These are phyloP conservation scores for Wickerhamomyces sydowiorum DNA, from an alignment of 805 yeast genomes.

Conservation along the genomic window DNA sequence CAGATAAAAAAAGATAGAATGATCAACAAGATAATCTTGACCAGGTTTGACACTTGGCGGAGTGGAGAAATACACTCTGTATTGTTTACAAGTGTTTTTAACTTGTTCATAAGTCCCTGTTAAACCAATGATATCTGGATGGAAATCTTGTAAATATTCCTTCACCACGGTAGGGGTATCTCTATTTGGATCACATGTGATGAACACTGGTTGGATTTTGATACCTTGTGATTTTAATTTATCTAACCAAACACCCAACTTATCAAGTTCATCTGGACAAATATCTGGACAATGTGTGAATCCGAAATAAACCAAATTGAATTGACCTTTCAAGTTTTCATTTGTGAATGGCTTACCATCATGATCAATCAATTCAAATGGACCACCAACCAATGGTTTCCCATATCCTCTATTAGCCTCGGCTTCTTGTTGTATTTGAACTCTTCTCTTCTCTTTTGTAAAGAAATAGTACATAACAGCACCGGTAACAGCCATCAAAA, in stretches of 20 bases:
- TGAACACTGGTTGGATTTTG: conserved; percentile 77
- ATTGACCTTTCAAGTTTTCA: conserved; percentile 68
- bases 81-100: conserved; percentile 80
- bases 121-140: conserved; percentile 80
- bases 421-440: conserved; percentile 70
- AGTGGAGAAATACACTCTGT: conserved; percentile 94
- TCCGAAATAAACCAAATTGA: conserved; percentile 88
- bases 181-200: conserved; percentile 96
- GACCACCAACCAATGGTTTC: conserved; percentile 89
- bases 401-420: conserved; percentile 87
- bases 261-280: conserved; percentile 96
- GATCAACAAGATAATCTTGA: conserved; percentile 94
- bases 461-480: conserved; percentile 68
- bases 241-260: conserved; percentile 64
- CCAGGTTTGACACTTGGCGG: conserved; percentile 93
- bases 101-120: conserved; percentile 88
- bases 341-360: conserved; percentile 73
- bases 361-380: conserved; percentile 67
- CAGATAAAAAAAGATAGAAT: conserved; percentile 91
- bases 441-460: conserved; percentile 66
- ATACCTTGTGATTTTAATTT: conserved; percentile 53
- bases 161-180: conserved; percentile 83
- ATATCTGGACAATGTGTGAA: conserved; percentile 98
- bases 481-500: conserved; percentile 63
- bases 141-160: conserved; percentile 83